Base-by-base conservation (phyloP, 2,329 filamentous ascomycete genomes). In the Xylaria polymorpha region DNA sequence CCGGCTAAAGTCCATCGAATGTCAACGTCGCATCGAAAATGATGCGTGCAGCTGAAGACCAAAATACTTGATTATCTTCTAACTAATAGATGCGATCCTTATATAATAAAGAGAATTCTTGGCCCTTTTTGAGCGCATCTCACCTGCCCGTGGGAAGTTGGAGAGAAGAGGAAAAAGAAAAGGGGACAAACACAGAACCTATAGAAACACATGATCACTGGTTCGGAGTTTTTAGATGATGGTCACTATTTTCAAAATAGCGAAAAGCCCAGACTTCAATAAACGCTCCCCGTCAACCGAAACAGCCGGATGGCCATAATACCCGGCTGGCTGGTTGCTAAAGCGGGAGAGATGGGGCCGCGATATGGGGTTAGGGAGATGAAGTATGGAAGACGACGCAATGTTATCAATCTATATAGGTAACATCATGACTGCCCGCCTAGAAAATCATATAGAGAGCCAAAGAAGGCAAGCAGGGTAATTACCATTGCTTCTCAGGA, bases 271-370 rank as follows among this genome's bases (percentile, higher is more conserved):
- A 61, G 39, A n/a, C 14, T 32, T 20, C 48, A 12, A n/a, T n/a
- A 9, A 39, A 20, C 3, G 10, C 37, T 22, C 35, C 59, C 32
- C 22, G 59, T 56, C 51, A 35, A 62, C 29, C 44, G 39, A 46
- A 67, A 60, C 48, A 67, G 66, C 66, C 61, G 60, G 55, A 37
- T 58, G 39, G 25, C 41, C 39, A 67, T 59, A 67, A 67, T 64
- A 67, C 66, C 66, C 66, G 66, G 66, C 32, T 60, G 32, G 25
- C 50, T 35, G 25, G 50, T 8, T 53, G 18, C 39, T 32, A 43
- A 56, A 46, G 15, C 57, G 25, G 66, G 65, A 44, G 60, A 20
- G 32, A 60, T 55, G 66, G 66, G 37, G 63, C 60, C 50, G 41
- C 22, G 39, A 43, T 60, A 64, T 60, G n/a, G 37, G 50, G 50